Evolutionary conservation across 2,329 filamentous ascomycete species (phyloP).

Genomic region (Colletotrichum gloeosporioides): DNA sequence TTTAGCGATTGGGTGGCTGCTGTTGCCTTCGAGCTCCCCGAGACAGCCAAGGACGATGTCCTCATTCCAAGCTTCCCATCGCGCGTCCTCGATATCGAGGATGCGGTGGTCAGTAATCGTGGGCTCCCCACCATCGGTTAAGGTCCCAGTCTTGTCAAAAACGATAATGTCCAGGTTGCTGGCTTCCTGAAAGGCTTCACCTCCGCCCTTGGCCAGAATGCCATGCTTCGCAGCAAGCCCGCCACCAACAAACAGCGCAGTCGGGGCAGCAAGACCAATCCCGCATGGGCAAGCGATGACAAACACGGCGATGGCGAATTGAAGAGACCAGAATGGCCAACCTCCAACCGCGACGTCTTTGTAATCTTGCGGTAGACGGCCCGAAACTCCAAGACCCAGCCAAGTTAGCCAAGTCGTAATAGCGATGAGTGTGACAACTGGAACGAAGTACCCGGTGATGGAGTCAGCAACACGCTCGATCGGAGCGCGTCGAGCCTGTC

Average conservation of each 20-base stretch:
- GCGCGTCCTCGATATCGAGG: constrained; percentile 31
- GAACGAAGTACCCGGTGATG: constrained; percentile 79
- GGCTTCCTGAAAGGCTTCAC: constrained; percentile 85
- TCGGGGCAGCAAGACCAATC: constrained; percentile 83
- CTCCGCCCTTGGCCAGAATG: constrained; percentile 83
- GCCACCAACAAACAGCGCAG: constrained; percentile 82
- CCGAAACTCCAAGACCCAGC: constrained; percentile 67
- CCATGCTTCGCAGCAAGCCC: constrained; percentile 80
- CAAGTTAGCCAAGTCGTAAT: constrained; percentile 75
- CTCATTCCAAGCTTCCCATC: constrained; percentile 29
- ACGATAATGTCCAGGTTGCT: constrained; percentile 79
- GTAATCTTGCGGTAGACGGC: constrained; percentile 61
- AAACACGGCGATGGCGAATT: constrained; percentile 86
- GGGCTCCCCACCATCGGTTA: constrained; percentile 77
- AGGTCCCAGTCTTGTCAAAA: constrained; percentile 88
- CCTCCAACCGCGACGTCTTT: constrained; percentile 60
- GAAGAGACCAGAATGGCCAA: constrained; percentile 76
- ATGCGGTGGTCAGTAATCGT: constrained; percentile 64
- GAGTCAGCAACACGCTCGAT: constrained; percentile 77
- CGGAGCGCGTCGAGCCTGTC: constrained; percentile 76
- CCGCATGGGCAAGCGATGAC: constrained; percentile 88
- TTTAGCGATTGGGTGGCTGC: constrained; percentile 76
- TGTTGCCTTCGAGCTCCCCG: constrained; percentile 70
- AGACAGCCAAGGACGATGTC: constrained; percentile 54
- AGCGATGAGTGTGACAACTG: constrained; percentile 72